phyloP scores from a whole-genome alignment of 495 filamentous ascomycete genomes.

The Aspergillus carlsbadensis region DNA sequence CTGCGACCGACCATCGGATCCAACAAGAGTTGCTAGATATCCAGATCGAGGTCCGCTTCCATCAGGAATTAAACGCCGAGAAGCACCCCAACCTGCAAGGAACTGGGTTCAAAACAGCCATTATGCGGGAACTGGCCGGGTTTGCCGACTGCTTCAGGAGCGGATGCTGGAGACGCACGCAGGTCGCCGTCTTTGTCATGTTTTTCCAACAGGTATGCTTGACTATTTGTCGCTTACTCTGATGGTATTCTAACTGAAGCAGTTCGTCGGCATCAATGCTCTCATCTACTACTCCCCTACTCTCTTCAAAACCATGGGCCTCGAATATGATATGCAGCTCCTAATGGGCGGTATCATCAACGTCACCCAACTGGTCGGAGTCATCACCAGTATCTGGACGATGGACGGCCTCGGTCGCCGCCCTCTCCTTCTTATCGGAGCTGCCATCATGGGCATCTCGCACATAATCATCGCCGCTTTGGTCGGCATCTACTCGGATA shows the following conservation, averaged over 20 bases:
- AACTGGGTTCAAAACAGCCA: slow-evolving; percentile 24
- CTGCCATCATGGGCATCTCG: slow-evolving; percentile 46
- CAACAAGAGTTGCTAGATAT: slow-evolving; percentile 53
- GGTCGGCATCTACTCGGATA: slow-evolving; percentile 40
- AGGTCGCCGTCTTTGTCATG: slow-evolving; percentile 52
- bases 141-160: slow-evolving; percentile 50
- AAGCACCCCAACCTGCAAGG: slow-evolving; percentile 47
- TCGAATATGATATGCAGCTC: slow-evolving; percentile 54
- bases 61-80: slow-evolving; percentile 43
- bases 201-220: slow-evolving; percentile 53
- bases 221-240: background rate
- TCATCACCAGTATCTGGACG: slow-evolving; percentile 46
- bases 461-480: slow-evolving; percentile 53
- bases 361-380: slow-evolving; percentile 51
- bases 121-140: slow-evolving; percentile 43
- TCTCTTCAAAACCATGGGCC: slow-evolving; percentile 57
- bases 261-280: slow-evolving; percentile 52
- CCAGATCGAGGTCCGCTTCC: slow-evolving; percentile 48
- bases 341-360: slow-evolving; percentile 61
- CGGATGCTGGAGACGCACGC: slow-evolving; percentile 55
- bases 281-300: slow-evolving; percentile 58
- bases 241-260: background rate
- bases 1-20: slow-evolving; percentile 40
- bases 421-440: slow-evolving; percentile 45
- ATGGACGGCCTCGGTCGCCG: slow-evolving; percentile 50